A percentile compares a stretch with the other conserved stretches of the same genome.
Conservation (phyloP, 179 eudicot species). For the Amaranthus tricolor region DNA sequence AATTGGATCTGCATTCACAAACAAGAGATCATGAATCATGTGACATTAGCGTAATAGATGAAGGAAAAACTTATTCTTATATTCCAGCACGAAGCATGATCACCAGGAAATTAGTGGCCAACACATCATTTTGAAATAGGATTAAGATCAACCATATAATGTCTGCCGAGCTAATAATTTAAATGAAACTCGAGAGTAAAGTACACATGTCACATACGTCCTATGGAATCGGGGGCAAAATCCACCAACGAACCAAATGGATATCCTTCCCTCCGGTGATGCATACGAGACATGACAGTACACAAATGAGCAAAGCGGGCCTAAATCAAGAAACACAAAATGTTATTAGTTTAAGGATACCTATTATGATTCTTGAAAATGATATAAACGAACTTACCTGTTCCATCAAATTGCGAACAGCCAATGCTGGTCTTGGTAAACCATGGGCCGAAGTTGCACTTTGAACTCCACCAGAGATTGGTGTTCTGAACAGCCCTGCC, state of each 20-base stretch:
- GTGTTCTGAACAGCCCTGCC: constrained; percentile 96
- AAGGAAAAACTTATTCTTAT: background rate
- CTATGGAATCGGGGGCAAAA: constrained; percentile 93
- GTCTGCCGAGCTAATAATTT: background rate
- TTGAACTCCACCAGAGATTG: constrained; percentile 98
- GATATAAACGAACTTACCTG: constrained; percentile 47
- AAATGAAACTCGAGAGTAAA: background rate
- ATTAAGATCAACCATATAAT: background rate
- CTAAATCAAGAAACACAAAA: constrained; percentile 34
- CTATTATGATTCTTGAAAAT: background rate
- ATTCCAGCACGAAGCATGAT: background rate
- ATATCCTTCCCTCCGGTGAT: constrained; percentile 93
- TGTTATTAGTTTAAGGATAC: constrained; percentile 1
- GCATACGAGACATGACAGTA: constrained; percentile 96
- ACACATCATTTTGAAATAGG: background rate
- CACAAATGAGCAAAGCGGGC: constrained; percentile 97
- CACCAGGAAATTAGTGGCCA: background rate
- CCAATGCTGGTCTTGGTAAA: constrained; percentile 90
- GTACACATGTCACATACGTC: constrained; percentile 62
- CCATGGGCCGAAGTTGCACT: constrained; percentile 99
- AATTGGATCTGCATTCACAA: constrained; percentile 73
- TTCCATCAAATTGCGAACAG: constrained; percentile 98
- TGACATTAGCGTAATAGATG: background rate
- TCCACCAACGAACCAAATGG: constrained; percentile 98
- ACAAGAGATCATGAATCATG: background rate